Evolutionary conservation across 140 eudicot species (phyloP), one percentile per base, ranked within the genome.

Genomic region (Cichorium intybus): DNA sequence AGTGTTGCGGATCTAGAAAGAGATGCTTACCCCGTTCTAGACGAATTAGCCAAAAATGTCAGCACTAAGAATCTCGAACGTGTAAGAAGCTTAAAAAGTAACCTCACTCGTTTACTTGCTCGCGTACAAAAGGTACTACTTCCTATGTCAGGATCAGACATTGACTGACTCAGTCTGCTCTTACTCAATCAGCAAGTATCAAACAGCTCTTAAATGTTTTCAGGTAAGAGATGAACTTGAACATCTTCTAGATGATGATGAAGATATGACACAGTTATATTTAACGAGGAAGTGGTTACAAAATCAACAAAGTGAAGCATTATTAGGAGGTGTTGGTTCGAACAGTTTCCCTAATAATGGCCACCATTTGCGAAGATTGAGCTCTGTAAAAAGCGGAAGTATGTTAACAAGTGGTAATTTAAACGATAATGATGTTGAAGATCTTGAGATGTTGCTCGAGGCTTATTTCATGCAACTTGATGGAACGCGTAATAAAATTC

Each of bases 221-320:
- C 63, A 93, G 99, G 97, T 93, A 63, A 79, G 97, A 68, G 99
- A 93, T 81, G 99, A 93, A 82, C 80, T 93, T 66, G 99, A 93
- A 74, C 99, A 93, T 76, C 99, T 93, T 81, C 76, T 93, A 66
- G 99, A 93, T 84, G 99, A 93, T 45, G 85, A 88, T 50, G 99
- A 93, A 63, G 99, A 93, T 55, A 93, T 93, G 99, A 89, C 94
- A 12, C 90, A 93, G 27, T 47, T 93, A 46, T 93, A 93, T 69
- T 69, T 88, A 62, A 85, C 99, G 17, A 80, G 99, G 70, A 93
- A 88, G 66, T 66, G 87, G 97, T 76, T 93, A 45, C 99, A 85
- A 35, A 79, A 73, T 62, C 97, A 88, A 60, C 99, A 88, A 76
- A 56, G 54, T 46, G 95, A 86, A 73, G 82, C 85, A 37, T 68